Conservation (phyloP, 345 rosid species). For the Populus euphratica region DNA sequence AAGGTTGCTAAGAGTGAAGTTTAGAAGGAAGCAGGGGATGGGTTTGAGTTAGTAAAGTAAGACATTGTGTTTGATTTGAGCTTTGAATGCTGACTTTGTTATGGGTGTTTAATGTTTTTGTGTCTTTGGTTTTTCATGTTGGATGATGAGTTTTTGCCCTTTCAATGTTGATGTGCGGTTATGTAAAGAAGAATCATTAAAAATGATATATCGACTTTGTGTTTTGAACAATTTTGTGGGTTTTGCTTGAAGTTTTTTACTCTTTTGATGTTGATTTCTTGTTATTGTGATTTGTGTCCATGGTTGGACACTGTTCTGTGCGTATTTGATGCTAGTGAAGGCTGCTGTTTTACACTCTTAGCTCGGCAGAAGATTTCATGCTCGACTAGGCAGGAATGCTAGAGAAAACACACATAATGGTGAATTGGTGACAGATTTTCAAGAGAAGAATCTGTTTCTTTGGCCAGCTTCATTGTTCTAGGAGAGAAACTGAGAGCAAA, state of each 20-base stretch:
- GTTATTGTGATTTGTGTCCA: neutral
- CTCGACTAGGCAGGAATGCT: neutral
- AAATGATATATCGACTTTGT: neutral
- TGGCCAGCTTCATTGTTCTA: neutral
- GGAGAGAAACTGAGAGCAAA: neutral
- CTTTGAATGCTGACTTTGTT: neutral
- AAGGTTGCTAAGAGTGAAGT: constrained; percentile 53
- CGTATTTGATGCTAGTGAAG: neutral
- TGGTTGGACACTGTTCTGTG: neutral
- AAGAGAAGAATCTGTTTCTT: neutral
- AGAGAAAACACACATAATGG: no score
- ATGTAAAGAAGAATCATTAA: neutral
- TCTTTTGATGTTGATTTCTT: neutral
- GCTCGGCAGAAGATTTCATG: neutral
- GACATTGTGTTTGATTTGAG: neutral
- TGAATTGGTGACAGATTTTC: neutral
- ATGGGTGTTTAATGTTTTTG: neutral
- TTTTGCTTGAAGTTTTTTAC: neutral
- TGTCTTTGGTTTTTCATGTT: neutral
- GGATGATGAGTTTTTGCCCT: neutral
- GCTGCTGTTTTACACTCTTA: neutral
- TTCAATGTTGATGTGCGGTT: neutral
- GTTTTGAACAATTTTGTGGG: neutral
- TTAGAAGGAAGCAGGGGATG: constrained; percentile 27
- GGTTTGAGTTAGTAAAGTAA: constrained; percentile 20